A percentile compares a stretch with the other conserved stretches of the same genome.
phyloP scores from a whole-genome alignment of 495 filamentous ascomycete species.

The Neohortaea acidophila region DNA sequence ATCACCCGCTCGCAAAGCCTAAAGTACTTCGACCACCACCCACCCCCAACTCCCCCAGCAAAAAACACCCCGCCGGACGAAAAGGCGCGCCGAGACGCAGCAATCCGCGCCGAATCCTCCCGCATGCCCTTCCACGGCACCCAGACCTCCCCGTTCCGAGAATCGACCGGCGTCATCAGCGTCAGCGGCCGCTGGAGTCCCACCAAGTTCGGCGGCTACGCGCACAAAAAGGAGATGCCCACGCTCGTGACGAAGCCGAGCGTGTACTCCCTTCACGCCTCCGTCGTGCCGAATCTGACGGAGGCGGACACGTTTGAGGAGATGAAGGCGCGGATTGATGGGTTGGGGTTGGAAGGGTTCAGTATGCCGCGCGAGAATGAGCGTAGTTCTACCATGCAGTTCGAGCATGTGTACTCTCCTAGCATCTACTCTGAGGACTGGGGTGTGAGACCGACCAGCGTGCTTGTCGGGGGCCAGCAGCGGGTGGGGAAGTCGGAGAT shows the following conservation, averaged over 20 bases:
- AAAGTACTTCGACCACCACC: constrained; percentile 12
- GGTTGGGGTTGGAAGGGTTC: constrained; percentile 17
- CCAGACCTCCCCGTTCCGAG: background rate
- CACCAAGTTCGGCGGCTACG: constrained; percentile 17
- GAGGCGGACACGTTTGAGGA: constrained; percentile 13
- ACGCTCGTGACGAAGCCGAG: constrained; percentile 13
- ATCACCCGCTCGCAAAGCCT: constrained; percentile 15
- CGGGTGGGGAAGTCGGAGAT: background rate
- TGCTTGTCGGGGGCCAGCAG: background rate
- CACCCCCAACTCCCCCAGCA: constrained; percentile 18
- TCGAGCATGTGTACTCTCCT: constrained; percentile 11
- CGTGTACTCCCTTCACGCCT: constrained; percentile 15
- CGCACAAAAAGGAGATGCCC: constrained; percentile 8
- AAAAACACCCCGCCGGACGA: constrained; percentile 20
- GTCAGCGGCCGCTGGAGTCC: constrained; percentile 9
- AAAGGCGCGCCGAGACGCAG: constrained; percentile 2
- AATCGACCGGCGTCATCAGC: constrained; percentile 6
- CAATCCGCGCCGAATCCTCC: background rate
- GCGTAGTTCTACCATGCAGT: background rate
- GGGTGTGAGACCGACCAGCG: background rate
- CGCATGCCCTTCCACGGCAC: constrained; percentile 1
- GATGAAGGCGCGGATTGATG: constrained; percentile 13
- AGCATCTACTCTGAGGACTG: constrained; percentile 12
- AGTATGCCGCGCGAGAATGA: constrained; percentile 8
- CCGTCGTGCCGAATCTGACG: constrained; percentile 9